phyloP scores from a whole-genome alignment of 371 early-diverging fungal species.

The Mycotypha africana region DNA sequence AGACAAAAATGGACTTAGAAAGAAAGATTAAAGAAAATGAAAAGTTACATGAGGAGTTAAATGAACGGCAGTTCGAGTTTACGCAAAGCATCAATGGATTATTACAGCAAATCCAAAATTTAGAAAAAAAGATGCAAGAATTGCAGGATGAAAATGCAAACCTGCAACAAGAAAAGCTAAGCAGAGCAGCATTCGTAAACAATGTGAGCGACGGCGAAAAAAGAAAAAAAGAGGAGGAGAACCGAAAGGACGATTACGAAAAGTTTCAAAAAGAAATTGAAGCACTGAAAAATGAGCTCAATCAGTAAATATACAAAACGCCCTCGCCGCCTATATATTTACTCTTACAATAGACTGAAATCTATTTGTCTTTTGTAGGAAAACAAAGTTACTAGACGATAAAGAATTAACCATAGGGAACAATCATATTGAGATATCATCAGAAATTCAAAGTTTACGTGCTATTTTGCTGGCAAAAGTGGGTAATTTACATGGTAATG shows the following conservation, averaged over 20 bases:
- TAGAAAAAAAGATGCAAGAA: conserved; percentile 52
- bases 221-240: no score
- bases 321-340: no score
- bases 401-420: conserved; percentile 23
- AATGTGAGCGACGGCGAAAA: no score
- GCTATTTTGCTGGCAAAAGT: conserved; percentile 37
- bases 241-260: conserved; percentile 18
- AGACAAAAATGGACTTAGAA: conserved; percentile 45
- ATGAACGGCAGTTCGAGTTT: conserved; percentile 10
- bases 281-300: conserved; percentile 16
- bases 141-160: conserved; percentile 42
- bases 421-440: conserved; percentile 23
- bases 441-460: conserved; percentile 38
- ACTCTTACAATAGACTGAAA: no score
- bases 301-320: no score
- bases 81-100: conserved; percentile 47
- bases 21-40: conserved; percentile 63
- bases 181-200: no score
- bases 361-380: conserved; percentile 22
- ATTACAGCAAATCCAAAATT: conserved; percentile 43
- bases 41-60: conserved; percentile 13
- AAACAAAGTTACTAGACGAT: conserved; percentile 20
- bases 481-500: conserved; percentile 22
- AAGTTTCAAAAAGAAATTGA: conserved; percentile 24
- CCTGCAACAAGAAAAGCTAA: no score